phyloP scores from a whole-genome alignment of 148 eudicot genomes.

The Camellia granthamiana region DNA sequence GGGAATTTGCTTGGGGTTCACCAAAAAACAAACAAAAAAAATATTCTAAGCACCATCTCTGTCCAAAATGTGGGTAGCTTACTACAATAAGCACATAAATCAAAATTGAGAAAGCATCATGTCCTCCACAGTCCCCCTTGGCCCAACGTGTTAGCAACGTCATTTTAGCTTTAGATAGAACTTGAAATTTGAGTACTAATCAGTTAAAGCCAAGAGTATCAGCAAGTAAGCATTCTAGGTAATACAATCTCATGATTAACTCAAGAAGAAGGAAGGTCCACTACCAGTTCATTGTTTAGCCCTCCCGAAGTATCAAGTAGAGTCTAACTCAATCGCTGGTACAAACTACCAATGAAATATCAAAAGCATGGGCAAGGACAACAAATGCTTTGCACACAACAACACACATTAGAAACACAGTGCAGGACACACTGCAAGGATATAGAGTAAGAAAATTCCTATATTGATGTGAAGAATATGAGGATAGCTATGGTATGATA shows the following conservation, averaged over 20 bases:
- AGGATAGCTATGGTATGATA: conserved; percentile 1
- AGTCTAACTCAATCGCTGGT: neutral
- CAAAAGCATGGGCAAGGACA: neutral
- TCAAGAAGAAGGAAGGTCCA: neutral
- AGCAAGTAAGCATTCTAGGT: neutral
- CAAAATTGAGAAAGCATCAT: neutral
- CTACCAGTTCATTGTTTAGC: neutral
- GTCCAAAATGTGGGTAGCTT: neutral
- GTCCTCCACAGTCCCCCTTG: neutral
- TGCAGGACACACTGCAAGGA: neutral
- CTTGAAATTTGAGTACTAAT: neutral
- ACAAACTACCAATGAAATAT: neutral
- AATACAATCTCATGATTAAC: neutral
- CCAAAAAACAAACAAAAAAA: neutral
- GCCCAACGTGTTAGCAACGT: neutral
- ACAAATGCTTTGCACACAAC: neutral
- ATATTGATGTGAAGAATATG: neutral
- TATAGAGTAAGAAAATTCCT: neutral
- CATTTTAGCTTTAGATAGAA: neutral
- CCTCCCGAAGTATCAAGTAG: neutral
- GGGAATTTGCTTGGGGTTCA: neutral
- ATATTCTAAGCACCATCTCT: neutral
- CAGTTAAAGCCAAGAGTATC: neutral
- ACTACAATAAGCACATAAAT: neutral
- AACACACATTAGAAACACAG: neutral